Evolutionary conservation across 805 yeast species (phyloP).

Genomic region (Nakazawaea populi): DNA sequence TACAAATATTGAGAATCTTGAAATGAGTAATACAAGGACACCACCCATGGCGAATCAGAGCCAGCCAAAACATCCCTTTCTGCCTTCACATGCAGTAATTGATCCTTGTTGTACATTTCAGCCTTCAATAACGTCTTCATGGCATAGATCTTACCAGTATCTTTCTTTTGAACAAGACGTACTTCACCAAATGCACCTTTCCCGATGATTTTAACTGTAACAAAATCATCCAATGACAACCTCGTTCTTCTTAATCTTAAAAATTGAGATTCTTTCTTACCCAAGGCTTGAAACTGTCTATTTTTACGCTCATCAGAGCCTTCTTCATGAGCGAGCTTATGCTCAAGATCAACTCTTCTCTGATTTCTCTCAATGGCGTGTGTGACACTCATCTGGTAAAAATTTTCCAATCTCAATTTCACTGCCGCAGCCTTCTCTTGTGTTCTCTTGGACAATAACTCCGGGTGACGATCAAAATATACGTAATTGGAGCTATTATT

Average conservation of each 20-base stretch:
- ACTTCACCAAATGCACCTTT: conserved; percentile 99
- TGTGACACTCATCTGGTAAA: conserved; percentile 75
- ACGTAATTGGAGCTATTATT: conserved; percentile 42
- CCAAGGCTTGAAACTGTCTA: conserved; percentile 75
- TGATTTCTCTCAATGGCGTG: conserved; percentile 96
- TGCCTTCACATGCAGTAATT: conserved; percentile 91
- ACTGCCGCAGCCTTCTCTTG: conserved; percentile 84
- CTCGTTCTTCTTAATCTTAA: conserved; percentile 81
- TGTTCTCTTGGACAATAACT: conserved; percentile 59
- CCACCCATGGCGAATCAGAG: conserved; percentile 86
- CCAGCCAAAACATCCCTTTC: conserved; percentile 94
- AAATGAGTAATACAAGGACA: conserved; percentile 73
- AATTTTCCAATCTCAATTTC: conserved; percentile 76
- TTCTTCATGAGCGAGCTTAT: conserved; percentile 59
- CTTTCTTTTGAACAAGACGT: conserved; percentile 85
- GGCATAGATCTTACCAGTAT: conserved; percentile 87
- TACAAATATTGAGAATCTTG: conserved; percentile 73
- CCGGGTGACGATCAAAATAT: conserved; percentile 79
- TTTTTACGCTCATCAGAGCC: conserved; percentile 82
- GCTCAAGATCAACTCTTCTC: conserved; percentile 81
- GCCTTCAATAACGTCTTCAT: conserved; percentile 88
- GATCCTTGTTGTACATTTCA: conserved; percentile 94
- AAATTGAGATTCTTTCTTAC: conserved; percentile 84
- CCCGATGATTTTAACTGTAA: conserved; percentile 84
- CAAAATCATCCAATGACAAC: conserved; percentile 75